Base-by-base conservation (phyloP, 164 flowering plant species). In the Dillenia turbinata region DNA sequence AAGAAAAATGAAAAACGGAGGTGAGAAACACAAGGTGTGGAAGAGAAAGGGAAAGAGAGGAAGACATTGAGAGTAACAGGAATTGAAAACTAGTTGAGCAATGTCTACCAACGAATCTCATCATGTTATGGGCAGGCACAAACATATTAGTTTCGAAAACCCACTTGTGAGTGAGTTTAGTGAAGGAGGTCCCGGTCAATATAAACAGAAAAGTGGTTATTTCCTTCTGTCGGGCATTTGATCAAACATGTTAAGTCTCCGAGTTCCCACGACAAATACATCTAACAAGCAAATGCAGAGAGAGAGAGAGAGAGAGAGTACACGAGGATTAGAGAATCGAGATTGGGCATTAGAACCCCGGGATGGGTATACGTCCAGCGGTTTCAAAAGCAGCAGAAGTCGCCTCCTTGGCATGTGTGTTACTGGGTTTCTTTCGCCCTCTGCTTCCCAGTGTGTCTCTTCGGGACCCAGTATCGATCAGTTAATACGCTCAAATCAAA, bases 331-430 rank as follows among this genome's bases (percentile, higher is more conserved):
- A 49, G 70, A 67, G 63, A 72, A n/a, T 69, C 56, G 66, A 62
- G 81, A 67, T 43, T 69, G 44, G 47, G 24, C 44, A 44, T 70
- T 64, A 3, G 70, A 46, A 40, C 63, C 68, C 56, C 54, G 70
- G 11, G 71, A 8, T 33, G 84, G 78, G 73, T 67, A 81, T 0
- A 65, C 65, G 47, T 83, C 84, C 46, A 79, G 71, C 10, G 95
- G 89, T 72, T 90, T 90, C 73, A 88, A 63, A 51, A 90, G 70
- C 78, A 90, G 43, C 68, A 86, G 70, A 47, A 88, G 57, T 61
- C 81, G 77, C 74, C 73, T 75, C 58, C 71, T 77, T 63, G 80
- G 76, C 96, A 86, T 85, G 56, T 53, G 16, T 19, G n/a, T 17
- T 54, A 0, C 40, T 4, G 40, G 3, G 40, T 4, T 33, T 33